Evolutionary conservation across 306 rosid genomes (phyloP), one percentile per base, ranked within the genome.

Genomic region (Cucurbita moschata): DNA sequence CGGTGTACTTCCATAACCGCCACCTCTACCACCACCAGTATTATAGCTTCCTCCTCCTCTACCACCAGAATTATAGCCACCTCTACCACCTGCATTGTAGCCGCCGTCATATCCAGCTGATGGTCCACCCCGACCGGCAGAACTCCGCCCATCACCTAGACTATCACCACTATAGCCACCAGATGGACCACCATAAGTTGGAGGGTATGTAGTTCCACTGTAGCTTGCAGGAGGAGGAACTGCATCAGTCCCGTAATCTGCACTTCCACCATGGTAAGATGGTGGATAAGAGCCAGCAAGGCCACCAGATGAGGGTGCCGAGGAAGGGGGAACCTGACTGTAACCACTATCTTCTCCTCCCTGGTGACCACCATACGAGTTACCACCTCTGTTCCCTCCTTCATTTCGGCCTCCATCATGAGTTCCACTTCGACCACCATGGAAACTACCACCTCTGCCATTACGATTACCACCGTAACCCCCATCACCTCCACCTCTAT

Each of bases 221-320:
- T 89, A 95, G 78, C 90, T 88, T 40, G 92, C 78, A 7, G 99
- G 96, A 38, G 97, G 97, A 58, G 99, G 99, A 82, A 89, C 96
- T 8, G 97, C 99, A 63, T 94, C 97, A 2, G 90, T 78, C 72
- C 97, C 98, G 78, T 88, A 89, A 77, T 60, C 78, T 53, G 83
- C 76, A 88, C 81, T 87, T 52, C 84, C 88, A 67, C 85, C 89
- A 77, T 78, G 86, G 70, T 77, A 79, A 18, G 92, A 61, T 44
- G 95, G 86, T 5, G 86, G 89, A 74, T 83, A 84, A 77, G 77
- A 82, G 35, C 92, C 97, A 62, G 90, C 86, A 66, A 86, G 81
- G 60, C 82, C 80, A 9, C 89, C 92, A 75, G 87, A 88, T 40
- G 92, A 75, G 51, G 81, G 95, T 54, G 91, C 79, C 9, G 77